Evolutionary conservation across 2,329 filamentous ascomycete genomes (phyloP), one percentile per base, ranked within the genome.

Genomic region (Metarhizium album): DNA sequence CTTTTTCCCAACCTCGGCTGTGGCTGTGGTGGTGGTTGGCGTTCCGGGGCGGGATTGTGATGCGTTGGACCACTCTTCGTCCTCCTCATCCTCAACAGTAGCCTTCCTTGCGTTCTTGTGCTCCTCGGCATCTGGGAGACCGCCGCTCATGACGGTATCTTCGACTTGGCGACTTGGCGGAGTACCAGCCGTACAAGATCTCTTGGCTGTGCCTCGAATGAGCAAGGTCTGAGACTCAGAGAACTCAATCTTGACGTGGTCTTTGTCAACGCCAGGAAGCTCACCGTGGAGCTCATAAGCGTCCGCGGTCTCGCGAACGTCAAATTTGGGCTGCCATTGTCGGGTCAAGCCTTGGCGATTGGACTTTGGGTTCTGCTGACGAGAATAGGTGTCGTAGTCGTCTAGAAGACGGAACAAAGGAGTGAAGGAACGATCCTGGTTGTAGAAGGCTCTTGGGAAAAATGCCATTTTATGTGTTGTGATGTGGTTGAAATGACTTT

Each of bases 211-310:
- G 61, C 87, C 87, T 52, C 79, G 80, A 64, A 93, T 74, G 55
- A 80, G 75, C 42, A 91, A 71, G 16, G 85, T 90, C 70, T 87
- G 83, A 42, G 77, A 73, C 63, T 91, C 86, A 52, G 80, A 83
- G 74, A 90, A 91, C 63, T 91, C 86, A 63, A 91, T 86, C 63
- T 77, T 73, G 61, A 93, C 73, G 61, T 90, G 74, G 59, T 87
- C 81, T 70, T 87, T 86, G 55, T 79, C 78, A 59, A 90, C 74
- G 50, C 87, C 87, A 0, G 87, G 83, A 5, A 91, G 79, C 67
- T 91, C 87, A 60, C 87, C 87, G 60, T 90, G 81, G 20, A 91
- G 82, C 68, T 91, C 83, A 63, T 89, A 91, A 55, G 72, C 65
- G 5, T 80, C 69, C 54, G 77, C 76, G 13, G 77, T 79, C 71